These are phyloP conservation scores for Pleurozium schreberi DNA, from an alignment of 225 moss, liverwort and hornwort species.

Conservation along the genomic window DNA sequence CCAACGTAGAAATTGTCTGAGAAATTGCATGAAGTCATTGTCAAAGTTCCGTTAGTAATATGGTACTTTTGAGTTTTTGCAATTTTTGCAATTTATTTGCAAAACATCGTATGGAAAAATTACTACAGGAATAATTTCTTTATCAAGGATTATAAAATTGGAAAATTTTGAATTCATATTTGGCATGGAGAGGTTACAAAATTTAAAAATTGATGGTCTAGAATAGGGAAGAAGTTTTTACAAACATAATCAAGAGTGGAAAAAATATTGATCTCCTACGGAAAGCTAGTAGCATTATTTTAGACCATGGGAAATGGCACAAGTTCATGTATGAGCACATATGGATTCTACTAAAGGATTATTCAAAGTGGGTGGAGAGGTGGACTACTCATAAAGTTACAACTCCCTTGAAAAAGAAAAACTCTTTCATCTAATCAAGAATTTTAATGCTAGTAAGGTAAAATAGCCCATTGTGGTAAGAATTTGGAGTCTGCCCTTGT, in stretches of 20 bases:
- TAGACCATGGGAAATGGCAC: too few species aligned
- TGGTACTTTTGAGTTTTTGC: too few species aligned
- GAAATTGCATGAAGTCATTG: background rate
- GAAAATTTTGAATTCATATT: background rate
- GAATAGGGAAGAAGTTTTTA: background rate
- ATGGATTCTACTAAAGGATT: too few species aligned
- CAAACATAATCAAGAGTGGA: too few species aligned
- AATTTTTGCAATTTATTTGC: background rate
- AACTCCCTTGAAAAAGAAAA: background rate
- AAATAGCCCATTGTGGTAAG: too few species aligned
- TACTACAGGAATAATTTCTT: background rate
- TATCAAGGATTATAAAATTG: accelerated
- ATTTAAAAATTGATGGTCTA: accelerated
- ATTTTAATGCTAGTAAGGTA: accelerated
- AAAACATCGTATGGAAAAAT: background rate
- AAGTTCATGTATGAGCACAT: too few species aligned
- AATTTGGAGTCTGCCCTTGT: too few species aligned
- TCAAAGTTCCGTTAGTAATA: background rate
- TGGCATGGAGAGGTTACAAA: background rate
- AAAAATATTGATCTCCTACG: accelerated
- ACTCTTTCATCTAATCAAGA: background rate
- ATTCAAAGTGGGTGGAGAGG: too few species aligned
- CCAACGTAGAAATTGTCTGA: background rate
- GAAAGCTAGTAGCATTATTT: background rate
- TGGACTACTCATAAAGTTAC: background rate